Conservation (phyloP, 2,329 filamentous ascomycete genomes). For the Aspergillus sp. region DNA sequence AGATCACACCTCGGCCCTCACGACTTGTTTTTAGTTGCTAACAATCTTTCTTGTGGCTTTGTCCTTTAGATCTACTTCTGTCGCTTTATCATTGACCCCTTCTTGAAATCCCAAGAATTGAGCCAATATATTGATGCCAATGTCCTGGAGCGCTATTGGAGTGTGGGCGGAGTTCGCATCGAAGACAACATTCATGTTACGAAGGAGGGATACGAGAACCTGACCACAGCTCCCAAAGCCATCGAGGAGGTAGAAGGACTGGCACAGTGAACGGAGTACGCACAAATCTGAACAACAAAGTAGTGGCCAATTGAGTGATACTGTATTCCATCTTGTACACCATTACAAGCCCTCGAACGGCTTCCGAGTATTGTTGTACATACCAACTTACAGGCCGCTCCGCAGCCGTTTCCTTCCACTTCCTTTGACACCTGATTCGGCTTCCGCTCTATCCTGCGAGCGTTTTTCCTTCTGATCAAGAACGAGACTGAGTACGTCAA, state of each 20-base stretch:
- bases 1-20: constrained; percentile 26
- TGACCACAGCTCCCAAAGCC: constrained; percentile 77
- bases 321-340: background rate
- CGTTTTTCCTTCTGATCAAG: constrained; percentile 48
- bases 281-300: background rate
- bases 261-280: constrained; percentile 20
- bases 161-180: constrained; percentile 87
- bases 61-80: constrained; percentile 75
- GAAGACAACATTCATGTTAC: constrained; percentile 89
- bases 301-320: background rate
- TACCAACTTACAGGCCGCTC: constrained; percentile 22
- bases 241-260: constrained; percentile 61
- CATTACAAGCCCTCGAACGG: background rate
- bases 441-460: constrained; percentile 34
- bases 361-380: background rate
- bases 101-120: constrained; percentile 69
- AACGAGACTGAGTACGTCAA: constrained; percentile 74
- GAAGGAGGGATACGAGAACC: constrained; percentile 73
- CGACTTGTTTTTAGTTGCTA: background rate
- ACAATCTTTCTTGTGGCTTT: constrained; percentile 1
- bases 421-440: constrained; percentile 34
- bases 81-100: constrained; percentile 81
- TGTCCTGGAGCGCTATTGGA: constrained; percentile 77
- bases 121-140: constrained; percentile 72
- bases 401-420: constrained; percentile 42